Evolutionary conservation across 2,329 filamentous ascomycete species (phyloP).

Genomic region (Fusarium marasasianum): DNA sequence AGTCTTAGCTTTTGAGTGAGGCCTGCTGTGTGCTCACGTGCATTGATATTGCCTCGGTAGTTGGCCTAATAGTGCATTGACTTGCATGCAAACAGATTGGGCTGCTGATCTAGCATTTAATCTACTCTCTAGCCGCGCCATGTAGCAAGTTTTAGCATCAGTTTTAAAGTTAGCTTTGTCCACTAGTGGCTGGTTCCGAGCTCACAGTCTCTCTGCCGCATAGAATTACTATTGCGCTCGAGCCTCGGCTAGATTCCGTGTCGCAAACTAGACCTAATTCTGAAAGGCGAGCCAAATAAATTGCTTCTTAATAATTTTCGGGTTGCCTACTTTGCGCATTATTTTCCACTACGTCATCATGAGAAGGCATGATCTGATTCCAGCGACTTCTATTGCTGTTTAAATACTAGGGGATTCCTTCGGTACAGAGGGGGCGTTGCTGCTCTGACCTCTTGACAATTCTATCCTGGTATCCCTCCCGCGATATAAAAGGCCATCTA

Average conservation of each 20-base stretch:
- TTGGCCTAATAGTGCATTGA: no score
- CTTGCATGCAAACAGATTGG: background rate
- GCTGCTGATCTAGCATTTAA: background rate
- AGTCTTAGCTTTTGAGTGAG: no score
- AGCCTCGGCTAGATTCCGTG: background rate
- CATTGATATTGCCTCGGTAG: background rate
- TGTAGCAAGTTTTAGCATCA: background rate
- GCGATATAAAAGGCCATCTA: background rate
- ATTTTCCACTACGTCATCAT: background rate
- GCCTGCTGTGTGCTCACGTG: background rate
- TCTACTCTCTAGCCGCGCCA: background rate
- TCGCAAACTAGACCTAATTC: background rate
- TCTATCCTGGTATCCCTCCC: no score
- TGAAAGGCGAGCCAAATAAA: background rate
- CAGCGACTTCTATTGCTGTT: no score
- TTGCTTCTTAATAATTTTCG: background rate
- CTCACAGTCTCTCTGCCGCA: background rate
- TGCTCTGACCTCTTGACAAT: background rate
- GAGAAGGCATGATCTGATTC: background rate
- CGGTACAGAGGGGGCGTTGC: rapidly evolving
- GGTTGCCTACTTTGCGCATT: background rate
- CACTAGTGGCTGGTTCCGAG: background rate
- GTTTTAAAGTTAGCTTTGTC: background rate
- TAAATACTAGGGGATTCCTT: no score
- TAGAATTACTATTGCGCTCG: background rate